These are phyloP conservation scores for Dothideomycetes sp. DNA, from an alignment of 2,329 filamentous ascomycete genomes.

Conservation along the genomic window DNA sequence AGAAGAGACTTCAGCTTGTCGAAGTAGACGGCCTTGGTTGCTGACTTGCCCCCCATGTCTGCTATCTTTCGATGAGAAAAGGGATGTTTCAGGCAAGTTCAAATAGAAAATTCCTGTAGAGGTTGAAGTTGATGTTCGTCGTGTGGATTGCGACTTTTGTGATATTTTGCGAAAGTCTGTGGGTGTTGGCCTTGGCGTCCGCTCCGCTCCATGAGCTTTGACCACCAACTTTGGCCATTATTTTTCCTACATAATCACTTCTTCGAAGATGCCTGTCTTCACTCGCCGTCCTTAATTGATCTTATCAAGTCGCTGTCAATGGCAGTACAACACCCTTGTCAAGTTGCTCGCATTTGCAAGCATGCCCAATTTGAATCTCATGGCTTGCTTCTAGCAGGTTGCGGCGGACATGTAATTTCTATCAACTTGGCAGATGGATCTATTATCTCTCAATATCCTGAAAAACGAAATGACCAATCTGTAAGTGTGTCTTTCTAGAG, in stretches of 20 bases:
- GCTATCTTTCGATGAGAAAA: constrained; percentile 17
- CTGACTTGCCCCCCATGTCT: constrained; percentile 55
- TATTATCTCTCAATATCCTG: constrained; percentile 54
- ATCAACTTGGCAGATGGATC: constrained; percentile 52
- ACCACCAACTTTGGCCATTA: too few relatives aligned
- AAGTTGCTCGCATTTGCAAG: constrained; percentile 3
- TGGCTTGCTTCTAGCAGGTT: constrained; percentile 60
- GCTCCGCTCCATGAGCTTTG: too few relatives aligned
- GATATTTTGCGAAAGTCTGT: constrained; percentile 13
- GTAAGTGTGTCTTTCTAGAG: constrained; percentile 13
- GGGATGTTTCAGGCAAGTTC: constrained; percentile 18
- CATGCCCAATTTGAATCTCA: constrained; percentile 15
- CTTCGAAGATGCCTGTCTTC: too few relatives aligned
- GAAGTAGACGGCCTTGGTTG: constrained; percentile 95
- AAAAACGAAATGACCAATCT: constrained; percentile 16
- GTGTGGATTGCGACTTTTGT: too few relatives aligned
- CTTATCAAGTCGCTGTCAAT: not conserved
- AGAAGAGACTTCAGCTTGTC: constrained; percentile 98
- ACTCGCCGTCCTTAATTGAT: too few relatives aligned
- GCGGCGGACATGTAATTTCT: constrained; percentile 61
- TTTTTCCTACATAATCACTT: too few relatives aligned
- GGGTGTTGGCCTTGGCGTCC: constrained; percentile 9
- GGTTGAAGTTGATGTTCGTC: too few relatives aligned
- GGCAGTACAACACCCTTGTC: constrained; percentile 8
- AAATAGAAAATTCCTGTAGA: constrained; percentile 10